Percentiles rank a stretch among this genome's conserved stretches.
Evolutionary conservation across 176 grass and related monocot genomes (phyloP).

Genomic region (Oryza australiensis): DNA sequence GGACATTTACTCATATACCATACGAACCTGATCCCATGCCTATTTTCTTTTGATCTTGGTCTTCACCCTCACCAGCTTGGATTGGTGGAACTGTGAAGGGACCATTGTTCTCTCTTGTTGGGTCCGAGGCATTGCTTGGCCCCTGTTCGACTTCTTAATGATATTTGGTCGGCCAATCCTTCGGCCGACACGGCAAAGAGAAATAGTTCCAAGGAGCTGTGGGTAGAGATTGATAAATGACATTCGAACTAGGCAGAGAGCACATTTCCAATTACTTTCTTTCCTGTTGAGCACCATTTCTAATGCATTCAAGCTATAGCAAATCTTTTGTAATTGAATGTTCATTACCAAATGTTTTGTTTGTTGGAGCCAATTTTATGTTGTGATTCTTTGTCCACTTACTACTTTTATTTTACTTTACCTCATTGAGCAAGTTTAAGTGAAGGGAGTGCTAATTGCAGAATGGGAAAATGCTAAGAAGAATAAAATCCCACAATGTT

Average conservation of each 20-base stretch:
- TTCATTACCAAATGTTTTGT: background rate
- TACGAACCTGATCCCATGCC: background rate
- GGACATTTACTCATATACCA: background rate
- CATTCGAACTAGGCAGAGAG: conserved; percentile 2
- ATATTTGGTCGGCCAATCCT: too few species aligned
- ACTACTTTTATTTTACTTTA: conserved; percentile 13
- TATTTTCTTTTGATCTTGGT: conserved; percentile 5
- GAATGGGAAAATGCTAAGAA: conserved; percentile 92
- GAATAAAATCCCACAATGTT: conserved; percentile 65
- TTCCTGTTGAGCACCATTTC: conserved; percentile 1
- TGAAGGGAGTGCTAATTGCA: conserved; percentile 50
- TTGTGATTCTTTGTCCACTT: background rate
- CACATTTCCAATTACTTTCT: background rate
- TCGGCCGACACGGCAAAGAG: too few species aligned
- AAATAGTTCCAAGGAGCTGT: conserved; percentile 11
- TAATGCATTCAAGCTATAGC: background rate
- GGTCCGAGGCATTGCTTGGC: too few species aligned
- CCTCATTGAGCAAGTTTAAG: conserved; percentile 26
- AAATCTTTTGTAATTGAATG: background rate
- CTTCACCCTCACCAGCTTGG: background rate
- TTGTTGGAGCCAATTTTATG: conserved; percentile 23
- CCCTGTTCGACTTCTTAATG: too few species aligned
- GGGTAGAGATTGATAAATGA: background rate
- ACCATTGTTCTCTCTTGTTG: background rate
- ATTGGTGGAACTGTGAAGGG: conserved; percentile 3